These are phyloP conservation scores for Fraxinus quadrangulata DNA, from an alignment of 257 asterid genomes.

Conservation along the genomic window DNA sequence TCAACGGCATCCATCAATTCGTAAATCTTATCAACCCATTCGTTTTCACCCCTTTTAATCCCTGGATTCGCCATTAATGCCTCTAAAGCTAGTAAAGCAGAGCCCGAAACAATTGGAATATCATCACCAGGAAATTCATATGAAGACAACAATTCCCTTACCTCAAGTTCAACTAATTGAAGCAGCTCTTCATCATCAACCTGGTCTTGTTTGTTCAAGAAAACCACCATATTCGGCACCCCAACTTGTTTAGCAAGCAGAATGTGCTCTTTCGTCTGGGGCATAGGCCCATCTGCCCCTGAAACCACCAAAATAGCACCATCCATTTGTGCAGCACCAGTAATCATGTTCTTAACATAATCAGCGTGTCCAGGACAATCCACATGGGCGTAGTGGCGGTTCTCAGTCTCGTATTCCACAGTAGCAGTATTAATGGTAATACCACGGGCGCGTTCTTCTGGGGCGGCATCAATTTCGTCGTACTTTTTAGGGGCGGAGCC, in stretches of 20 bases:
- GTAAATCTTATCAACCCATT: constrained; percentile 89
- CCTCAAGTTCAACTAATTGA: constrained; percentile 87
- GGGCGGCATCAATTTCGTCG: constrained; percentile 75
- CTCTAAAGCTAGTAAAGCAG: constrained; percentile 82
- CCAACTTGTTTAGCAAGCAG: constrained; percentile 88
- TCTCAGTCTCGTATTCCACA: constrained; percentile 91
- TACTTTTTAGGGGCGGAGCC: constrained; percentile 52
- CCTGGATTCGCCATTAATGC: constrained; percentile 73
- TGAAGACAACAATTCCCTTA: constrained; percentile 77
- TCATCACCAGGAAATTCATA: constrained; percentile 93
- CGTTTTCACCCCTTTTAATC: constrained; percentile 74
- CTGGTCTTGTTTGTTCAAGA: constrained; percentile 86
- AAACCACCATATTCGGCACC: constrained; percentile 84
- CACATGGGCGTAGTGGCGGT: constrained; percentile 87
- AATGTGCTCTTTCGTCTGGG: constrained; percentile 88
- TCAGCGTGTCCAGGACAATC: constrained; percentile 97
- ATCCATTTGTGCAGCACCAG: constrained; percentile 97
- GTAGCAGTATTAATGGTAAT: constrained; percentile 94
- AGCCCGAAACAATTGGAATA: constrained; percentile 82
- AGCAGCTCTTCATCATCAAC: constrained; percentile 93
- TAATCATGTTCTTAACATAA: constrained; percentile 87
- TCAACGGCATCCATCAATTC: constrained; percentile 86
- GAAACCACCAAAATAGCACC: constrained; percentile 86
- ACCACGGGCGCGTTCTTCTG: constrained; percentile 93
- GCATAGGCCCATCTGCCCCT: constrained; percentile 98